These are phyloP conservation scores for Viola odorata DNA, from an alignment of 345 rosid species.

Conservation along the genomic window DNA sequence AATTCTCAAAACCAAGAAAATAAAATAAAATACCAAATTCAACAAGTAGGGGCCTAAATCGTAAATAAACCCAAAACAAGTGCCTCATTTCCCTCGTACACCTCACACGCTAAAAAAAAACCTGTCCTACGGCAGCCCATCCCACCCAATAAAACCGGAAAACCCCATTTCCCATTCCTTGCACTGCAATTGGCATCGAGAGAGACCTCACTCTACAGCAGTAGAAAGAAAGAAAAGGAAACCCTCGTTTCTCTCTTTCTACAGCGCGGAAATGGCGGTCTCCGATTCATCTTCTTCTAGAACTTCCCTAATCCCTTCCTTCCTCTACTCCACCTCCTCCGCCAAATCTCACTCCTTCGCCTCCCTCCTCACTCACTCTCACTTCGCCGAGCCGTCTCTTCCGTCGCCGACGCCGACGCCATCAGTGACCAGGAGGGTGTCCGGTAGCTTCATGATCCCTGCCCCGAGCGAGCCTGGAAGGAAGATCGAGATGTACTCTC, in stretches of 20 bases:
- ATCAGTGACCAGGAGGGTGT: constrained; percentile 3
- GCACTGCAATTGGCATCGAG: constrained; percentile 28
- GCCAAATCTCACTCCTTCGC: constrained; percentile 29
- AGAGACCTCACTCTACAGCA: constrained; percentile 7
- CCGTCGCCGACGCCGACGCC: constrained; percentile 20
- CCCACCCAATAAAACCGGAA: constrained; percentile 33
- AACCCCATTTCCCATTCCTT: background rate
- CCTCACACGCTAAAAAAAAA: constrained; percentile 18
- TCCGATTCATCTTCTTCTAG: constrained; percentile 37
- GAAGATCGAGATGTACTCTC: constrained; percentile 85
- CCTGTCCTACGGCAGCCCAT: too few relatives aligned
- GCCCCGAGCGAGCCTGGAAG: constrained; percentile 65
- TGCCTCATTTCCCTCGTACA: constrained; percentile 2
- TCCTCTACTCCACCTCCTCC: constrained; percentile 53
- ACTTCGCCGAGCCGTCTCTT: constrained; percentile 19
- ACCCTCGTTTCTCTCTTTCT: background rate
- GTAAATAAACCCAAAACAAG: background rate
- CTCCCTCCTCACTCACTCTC: constrained; percentile 17
- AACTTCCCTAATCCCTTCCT: constrained; percentile 55
- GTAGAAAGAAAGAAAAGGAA: background rate
- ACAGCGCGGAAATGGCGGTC: constrained; percentile 31
- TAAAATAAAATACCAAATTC: too few relatives aligned
- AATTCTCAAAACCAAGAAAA: too few relatives aligned
- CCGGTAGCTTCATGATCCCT: constrained; percentile 30
- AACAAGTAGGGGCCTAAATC: background rate